Percentiles rank a stretch among this genome's conserved stretches.
Conservation (phyloP, 2,329 filamentous ascomycete genomes). For the Chaetomiaceae sp. region DNA sequence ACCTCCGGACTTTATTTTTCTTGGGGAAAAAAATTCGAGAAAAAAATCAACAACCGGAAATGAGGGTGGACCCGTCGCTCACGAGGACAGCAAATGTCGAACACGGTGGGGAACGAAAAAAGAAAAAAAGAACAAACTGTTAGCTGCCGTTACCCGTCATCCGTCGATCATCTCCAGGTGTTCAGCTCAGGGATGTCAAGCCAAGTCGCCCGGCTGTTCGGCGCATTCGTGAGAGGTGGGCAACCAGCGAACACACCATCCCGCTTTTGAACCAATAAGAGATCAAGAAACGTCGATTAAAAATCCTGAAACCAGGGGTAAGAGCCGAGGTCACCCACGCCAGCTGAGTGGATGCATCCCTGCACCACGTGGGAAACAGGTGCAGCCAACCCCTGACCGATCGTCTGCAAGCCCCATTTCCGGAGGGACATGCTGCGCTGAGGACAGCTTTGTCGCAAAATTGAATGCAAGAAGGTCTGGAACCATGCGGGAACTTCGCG, state of each 20-base stretch:
- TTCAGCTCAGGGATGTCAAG: background rate
- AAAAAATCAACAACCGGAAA: slow-evolving; percentile 5
- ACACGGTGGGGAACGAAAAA: background rate
- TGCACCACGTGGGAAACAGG: slow-evolving; percentile 14
- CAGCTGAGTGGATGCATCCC: slow-evolving; percentile 9
- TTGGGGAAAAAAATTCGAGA: too few relatives aligned
- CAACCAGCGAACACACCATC: background rate
- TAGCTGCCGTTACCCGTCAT: slow-evolving; percentile 1
- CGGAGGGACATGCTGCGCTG: background rate
- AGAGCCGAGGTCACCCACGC: slow-evolving; percentile 10
- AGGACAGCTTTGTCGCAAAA: slow-evolving; percentile 1
- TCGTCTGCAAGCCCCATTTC: background rate
- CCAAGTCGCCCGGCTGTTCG: background rate
- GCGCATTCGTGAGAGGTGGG: background rate
- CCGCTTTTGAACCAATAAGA: slow-evolving; percentile 8
- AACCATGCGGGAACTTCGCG: background rate
- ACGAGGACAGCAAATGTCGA: background rate
- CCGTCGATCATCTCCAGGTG: slow-evolving; percentile 4
- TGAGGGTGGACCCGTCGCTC: slow-evolving; percentile 6
- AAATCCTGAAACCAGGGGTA: slow-evolving; percentile 13
- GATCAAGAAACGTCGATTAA: background rate
- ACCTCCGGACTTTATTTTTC: too few relatives aligned
- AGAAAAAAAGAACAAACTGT: background rate
- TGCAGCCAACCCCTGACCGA: background rate
- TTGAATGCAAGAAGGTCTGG: background rate